These are phyloP conservation scores for Ascoidea tarda DNA, from an alignment of 805 yeast species.

Conservation along the genomic window DNA sequence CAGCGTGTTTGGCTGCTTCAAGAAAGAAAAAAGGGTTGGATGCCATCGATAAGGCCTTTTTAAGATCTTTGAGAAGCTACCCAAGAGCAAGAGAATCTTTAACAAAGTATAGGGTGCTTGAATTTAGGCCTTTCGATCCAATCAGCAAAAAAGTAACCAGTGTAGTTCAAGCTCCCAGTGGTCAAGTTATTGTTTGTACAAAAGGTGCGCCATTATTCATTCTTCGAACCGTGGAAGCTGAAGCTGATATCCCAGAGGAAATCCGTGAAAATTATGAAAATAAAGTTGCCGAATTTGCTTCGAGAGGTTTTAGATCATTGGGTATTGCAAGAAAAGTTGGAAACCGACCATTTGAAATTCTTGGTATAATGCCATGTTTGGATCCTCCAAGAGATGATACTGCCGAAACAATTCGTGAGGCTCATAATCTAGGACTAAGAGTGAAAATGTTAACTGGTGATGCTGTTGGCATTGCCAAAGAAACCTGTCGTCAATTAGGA, in stretches of 20 bases:
- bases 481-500: constrained; percentile 96
- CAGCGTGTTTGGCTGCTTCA: constrained; percentile 96
- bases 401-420: constrained; percentile 87
- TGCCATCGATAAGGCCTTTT: constrained; percentile 94
- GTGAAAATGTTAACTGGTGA: constrained; percentile 98
- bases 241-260: constrained; percentile 91
- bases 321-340: constrained; percentile 99
- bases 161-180: constrained; percentile 89
- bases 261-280: constrained; percentile 88
- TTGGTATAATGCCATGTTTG: constrained; percentile 98
- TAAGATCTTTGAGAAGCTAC: constrained; percentile 74
- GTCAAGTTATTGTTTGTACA: constrained; percentile 89
- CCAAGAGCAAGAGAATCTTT: constrained; percentile 90
- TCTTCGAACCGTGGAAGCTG: constrained; percentile 92
- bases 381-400: constrained; percentile 99
- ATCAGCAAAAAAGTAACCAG: constrained; percentile 95
- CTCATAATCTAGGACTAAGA: constrained; percentile 81
- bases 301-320: constrained; percentile 96
- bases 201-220: constrained; percentile 98
- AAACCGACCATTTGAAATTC: constrained; percentile 95
- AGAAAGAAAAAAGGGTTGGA: constrained; percentile 97
- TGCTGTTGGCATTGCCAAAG: constrained; percentile 98
- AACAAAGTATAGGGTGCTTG: constrained; percentile 86
- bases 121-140: constrained; percentile 97
- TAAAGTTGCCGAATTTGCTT: constrained; percentile 95